Evolutionary conservation across 1,284 basidiomycete species (phyloP).

Genomic region (Marasmius sp.): DNA sequence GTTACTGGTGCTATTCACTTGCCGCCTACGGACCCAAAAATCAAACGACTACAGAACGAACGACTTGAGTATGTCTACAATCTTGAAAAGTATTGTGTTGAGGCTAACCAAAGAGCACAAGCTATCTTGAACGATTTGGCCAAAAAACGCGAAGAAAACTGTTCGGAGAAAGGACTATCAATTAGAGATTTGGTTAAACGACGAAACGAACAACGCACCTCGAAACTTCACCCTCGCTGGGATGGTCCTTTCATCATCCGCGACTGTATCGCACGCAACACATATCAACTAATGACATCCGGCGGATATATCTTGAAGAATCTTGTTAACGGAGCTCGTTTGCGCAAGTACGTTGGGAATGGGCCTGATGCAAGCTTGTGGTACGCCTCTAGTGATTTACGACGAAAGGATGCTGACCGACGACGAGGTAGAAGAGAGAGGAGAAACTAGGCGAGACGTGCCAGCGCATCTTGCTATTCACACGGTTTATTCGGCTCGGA

Average conservation of each 20-base stretch:
- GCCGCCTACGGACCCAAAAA: slow-evolving; percentile 9
- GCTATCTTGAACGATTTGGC: background rate
- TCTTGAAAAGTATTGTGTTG: slow-evolving; percentile 5
- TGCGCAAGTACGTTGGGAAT: background rate
- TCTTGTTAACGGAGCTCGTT: slow-evolving; percentile 4
- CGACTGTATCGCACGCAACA: background rate
- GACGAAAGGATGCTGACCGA: slow-evolving; percentile 3
- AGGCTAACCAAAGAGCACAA: slow-evolving; percentile 7
- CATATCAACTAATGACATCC: slow-evolving; percentile 1
- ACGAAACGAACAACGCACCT: slow-evolving; percentile 3
- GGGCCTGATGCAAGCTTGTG: background rate
- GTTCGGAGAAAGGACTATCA: slow-evolving; percentile 1
- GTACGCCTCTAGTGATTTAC: slow-evolving; percentile 9
- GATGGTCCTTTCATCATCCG: slow-evolving; percentile 13
- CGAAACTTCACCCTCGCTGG: slow-evolving; percentile 9
- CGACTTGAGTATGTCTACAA: slow-evolving; percentile 3
- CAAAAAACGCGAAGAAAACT: background rate
- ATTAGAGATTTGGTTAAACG: slow-evolving; percentile 8
- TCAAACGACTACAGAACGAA: background rate
- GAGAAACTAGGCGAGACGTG: background rate
- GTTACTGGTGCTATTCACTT: background rate
- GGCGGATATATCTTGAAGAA: background rate
- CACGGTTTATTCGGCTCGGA: background rate
- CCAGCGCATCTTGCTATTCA: background rate
- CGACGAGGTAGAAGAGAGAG: background rate